These are phyloP conservation scores for Beauveria asiatica DNA, from an alignment of 2,329 filamentous ascomycete species.

Conservation along the genomic window DNA sequence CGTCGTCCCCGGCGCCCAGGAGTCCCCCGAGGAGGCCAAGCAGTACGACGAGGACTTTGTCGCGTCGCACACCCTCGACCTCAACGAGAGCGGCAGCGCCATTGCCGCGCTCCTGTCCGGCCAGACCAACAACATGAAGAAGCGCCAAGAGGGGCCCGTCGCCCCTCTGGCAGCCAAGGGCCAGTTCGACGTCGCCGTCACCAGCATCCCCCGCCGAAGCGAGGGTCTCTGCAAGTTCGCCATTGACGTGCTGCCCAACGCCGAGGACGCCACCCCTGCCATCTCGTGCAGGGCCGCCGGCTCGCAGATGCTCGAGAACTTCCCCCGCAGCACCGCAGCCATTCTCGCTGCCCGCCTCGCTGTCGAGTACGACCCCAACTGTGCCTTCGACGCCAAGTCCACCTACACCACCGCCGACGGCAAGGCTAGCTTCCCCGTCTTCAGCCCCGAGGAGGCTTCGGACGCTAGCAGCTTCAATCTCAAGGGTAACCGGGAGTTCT, in stretches of 20 bases:
- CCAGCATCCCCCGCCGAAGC: neutral
- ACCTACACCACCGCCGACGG: neutral
- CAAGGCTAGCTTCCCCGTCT: neutral
- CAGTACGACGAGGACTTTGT: too few relatives aligned
- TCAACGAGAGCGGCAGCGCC: neutral
- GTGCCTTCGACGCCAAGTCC: neutral
- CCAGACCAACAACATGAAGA: neutral
- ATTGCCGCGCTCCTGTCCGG: neutral
- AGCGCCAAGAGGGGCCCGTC: too few relatives aligned
- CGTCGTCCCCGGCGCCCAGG: too few relatives aligned
- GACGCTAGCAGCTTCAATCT: neutral
- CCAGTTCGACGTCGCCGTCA: neutral
- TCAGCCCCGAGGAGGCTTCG: neutral
- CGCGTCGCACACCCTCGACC: too few relatives aligned
- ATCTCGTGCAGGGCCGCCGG: neutral
- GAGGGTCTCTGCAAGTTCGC: neutral
- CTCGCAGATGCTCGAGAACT: neutral
- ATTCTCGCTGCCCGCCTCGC: neutral
- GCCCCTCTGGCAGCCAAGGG: neutral
- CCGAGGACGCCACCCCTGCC: neutral
- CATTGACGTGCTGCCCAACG: neutral
- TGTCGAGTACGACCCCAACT: neutral
- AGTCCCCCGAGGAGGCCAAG: too few relatives aligned
- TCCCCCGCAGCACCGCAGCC: neutral
- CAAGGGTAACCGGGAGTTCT: neutral